Evolutionary conservation across 2,329 filamentous ascomycete genomes (phyloP).

Genomic region (Scedosporium minutisporum): DNA sequence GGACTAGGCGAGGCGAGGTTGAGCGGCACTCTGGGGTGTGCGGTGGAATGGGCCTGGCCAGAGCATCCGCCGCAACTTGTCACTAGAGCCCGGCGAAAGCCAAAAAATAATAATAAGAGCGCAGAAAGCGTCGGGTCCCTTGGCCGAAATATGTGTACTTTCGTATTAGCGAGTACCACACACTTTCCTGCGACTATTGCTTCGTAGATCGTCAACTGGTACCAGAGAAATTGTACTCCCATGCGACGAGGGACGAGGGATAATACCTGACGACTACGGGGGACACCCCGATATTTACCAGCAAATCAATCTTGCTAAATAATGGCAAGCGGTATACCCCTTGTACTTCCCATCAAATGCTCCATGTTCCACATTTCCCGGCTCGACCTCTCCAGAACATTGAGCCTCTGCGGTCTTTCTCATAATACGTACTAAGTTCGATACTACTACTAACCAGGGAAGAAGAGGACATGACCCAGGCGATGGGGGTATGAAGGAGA

Average conservation of each 20-base stretch:
- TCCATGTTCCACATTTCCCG: background rate
- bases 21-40: conserved; percentile 3
- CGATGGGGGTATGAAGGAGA: background rate
- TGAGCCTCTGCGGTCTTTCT: too few relatives aligned
- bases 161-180: conserved; percentile 3
- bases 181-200: background rate
- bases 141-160: conserved; percentile 2
- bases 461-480: too few relatives aligned
- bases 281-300: background rate
- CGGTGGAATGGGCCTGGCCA: background rate
- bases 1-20: conserved; percentile 10
- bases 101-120: conserved; percentile 4
- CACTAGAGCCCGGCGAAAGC: conserved; percentile 5
- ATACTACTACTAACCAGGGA: too few relatives aligned
- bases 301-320: background rate
- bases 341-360: background rate
- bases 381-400: background rate
- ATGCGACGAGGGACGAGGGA: too few relatives aligned
- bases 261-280: background rate
- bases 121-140: conserved; percentile 1
- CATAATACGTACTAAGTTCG: too few relatives aligned
- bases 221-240: too few relatives aligned
- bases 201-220: too few relatives aligned
- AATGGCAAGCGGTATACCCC: background rate
- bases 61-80: conserved; percentile 2